Percentiles rank a stretch among this genome's conserved stretches.
Evolutionary conservation across 345 rosid genomes (phyloP).

Genomic region (Eucalyptus sideroxylon): DNA sequence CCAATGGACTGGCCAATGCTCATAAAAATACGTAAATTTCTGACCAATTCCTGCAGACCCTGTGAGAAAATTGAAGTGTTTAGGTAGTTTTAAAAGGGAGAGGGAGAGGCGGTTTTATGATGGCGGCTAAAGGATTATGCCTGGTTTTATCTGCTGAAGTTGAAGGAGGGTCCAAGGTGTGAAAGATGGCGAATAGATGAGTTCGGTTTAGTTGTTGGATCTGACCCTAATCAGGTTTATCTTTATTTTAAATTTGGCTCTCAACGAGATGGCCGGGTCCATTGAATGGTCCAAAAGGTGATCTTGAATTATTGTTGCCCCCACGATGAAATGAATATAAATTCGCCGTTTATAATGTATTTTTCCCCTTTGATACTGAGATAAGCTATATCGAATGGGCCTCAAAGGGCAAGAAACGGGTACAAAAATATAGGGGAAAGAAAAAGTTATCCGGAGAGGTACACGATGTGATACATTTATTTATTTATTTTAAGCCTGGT

Average conservation of each 20-base stretch:
- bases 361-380: not conserved
- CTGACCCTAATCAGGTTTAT: not conserved
- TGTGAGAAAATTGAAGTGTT: not conserved
- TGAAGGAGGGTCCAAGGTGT: not conserved
- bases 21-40: not conserved
- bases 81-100: not conserved
- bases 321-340: not conserved
- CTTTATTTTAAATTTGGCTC: not conserved
- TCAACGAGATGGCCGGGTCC: not conserved
- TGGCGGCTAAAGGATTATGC: not conserved
- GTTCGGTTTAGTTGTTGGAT: not conserved
- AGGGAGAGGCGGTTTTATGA: not conserved
- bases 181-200: not conserved
- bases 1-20: not conserved
- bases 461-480: not conserved
- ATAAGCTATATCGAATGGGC: not conserved
- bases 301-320: not conserved
- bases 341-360: not conserved
- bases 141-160: not conserved
- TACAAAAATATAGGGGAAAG: not conserved
- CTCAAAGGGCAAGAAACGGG: not conserved
- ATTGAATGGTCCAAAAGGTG: not conserved
- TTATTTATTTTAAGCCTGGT: not conserved
- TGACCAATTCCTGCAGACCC: not conserved
- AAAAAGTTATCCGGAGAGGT: not conserved